These are phyloP conservation scores for Umbelopsis sp. DNA, from an alignment of 192 early-diverging fungal genomes.

Conservation along the genomic window DNA sequence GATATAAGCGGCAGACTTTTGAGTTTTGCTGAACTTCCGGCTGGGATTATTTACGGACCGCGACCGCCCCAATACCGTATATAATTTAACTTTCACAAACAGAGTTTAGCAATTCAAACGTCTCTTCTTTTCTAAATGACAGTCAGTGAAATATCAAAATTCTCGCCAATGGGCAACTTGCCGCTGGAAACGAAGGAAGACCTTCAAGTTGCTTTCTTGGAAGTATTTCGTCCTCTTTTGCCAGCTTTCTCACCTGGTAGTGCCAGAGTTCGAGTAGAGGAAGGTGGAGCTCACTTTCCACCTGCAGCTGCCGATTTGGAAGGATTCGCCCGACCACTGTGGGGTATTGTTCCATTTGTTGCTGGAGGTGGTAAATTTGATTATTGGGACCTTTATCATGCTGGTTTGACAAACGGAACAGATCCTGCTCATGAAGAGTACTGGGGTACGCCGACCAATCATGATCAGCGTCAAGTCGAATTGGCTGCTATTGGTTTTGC, in stretches of 20 bases:
- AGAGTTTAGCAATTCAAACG: no score
- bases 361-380: conserved; percentile 25
- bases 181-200: neutral
- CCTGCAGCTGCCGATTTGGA: conserved; percentile 22
- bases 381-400: conserved; percentile 18
- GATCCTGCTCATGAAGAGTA: conserved; percentile 27
- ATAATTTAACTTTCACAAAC: no score
- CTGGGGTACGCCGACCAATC: conserved; percentile 4
- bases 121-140: neutral
- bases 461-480: conserved; percentile 25
- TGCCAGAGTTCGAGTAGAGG: conserved; percentile 14
- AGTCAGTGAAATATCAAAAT: neutral
- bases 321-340: conserved; percentile 24
- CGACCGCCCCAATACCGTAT: no score
- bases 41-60: no score
- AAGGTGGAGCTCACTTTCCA: conserved; percentile 22
- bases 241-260: conserved; percentile 14
- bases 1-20: no score
- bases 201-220: neutral
- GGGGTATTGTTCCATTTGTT: conserved; percentile 25
- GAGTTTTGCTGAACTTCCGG: no score
- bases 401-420: conserved; percentile 19
- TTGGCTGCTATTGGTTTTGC: conserved; percentile 26
- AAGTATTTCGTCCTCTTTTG: conserved; percentile 1
- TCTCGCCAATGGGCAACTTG: neutral